phyloP scores from a whole-genome alignment of 2,329 filamentous ascomycete genomes.

The Diaporthe longicolla region DNA sequence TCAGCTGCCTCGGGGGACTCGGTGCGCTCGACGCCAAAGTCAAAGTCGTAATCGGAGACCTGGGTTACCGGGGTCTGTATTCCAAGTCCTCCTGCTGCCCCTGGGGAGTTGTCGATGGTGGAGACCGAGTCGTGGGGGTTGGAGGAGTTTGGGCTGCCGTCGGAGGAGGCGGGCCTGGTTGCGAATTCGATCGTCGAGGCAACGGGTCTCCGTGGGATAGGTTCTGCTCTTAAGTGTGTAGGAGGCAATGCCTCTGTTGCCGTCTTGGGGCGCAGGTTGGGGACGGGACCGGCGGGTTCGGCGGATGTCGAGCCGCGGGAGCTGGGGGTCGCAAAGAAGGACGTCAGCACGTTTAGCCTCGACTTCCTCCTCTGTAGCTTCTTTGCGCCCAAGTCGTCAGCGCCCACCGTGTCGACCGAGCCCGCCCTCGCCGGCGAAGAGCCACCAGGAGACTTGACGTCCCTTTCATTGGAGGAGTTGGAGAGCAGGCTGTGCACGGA shows the following conservation, averaged over 20 bases:
- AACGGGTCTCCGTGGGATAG: conserved; percentile 24
- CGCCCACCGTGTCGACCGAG: conserved; percentile 14
- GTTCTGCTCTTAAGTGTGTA: conserved; percentile 31
- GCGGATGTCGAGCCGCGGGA: conserved; percentile 27
- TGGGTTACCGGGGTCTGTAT: conserved; percentile 41
- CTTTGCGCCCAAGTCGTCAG: conserved; percentile 32
- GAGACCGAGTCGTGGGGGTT: conserved; percentile 40
- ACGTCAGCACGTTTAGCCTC: conserved; percentile 42
- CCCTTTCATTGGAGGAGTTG: conserved; percentile 33
- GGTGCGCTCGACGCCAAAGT: conserved; percentile 38
- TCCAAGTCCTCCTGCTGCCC: conserved; percentile 10
- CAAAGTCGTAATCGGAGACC: conserved; percentile 40
- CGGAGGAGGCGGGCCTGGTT: conserved; percentile 29
- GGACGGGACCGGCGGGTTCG: conserved; percentile 17
- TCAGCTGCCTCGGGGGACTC: conserved; percentile 39
- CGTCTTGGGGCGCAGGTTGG: conserved; percentile 40
- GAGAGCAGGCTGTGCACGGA: conserved; percentile 39
- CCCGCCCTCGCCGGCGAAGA: conserved; percentile 27
- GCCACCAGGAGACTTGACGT: conserved; percentile 33
- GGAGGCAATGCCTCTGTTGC: conserved; percentile 33
- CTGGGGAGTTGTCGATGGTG: conserved; percentile 41
- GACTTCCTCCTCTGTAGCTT: conserved; percentile 38
- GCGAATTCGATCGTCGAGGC: conserved; percentile 37
- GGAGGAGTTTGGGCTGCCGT: conserved; percentile 38
- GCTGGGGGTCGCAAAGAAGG: conserved; percentile 41